Conservation (phyloP, 2,329 filamentous ascomycete species). For the Cladophialophora chaetospira region DNA sequence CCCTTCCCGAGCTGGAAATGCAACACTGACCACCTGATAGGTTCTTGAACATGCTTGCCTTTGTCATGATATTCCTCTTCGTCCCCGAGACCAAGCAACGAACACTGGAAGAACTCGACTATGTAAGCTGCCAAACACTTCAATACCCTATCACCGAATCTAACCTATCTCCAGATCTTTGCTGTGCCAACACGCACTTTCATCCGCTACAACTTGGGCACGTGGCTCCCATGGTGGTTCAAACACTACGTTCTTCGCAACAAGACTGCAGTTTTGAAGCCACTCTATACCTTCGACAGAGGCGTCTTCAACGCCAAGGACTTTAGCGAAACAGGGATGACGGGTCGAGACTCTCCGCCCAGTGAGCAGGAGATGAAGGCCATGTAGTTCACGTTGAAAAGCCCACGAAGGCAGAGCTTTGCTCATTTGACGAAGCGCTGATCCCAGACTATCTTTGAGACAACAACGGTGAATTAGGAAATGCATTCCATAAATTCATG, state of each 20-base stretch:
- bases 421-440: no score
- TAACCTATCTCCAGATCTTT: conserved; percentile 57
- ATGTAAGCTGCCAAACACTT: not conserved
- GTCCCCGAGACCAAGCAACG: conserved; percentile 55
- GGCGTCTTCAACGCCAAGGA: conserved; percentile 31
- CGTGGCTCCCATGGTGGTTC: conserved; percentile 61
- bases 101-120: conserved; percentile 36
- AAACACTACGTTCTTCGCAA: conserved; percentile 58
- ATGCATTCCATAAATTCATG: no score
- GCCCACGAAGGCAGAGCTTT: no score
- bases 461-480: no score
- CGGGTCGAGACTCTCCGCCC: no score
- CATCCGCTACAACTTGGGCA: conserved; percentile 56
- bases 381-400: no score
- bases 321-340: conserved; percentile 30
- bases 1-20: no score
- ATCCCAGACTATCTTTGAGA: no score
- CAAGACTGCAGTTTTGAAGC: conserved; percentile 49
- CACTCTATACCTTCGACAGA: conserved; percentile 52
- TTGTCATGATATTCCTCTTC: conserved; percentile 61
- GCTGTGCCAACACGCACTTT: conserved; percentile 57
- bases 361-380: no score
- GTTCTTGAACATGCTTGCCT: conserved; percentile 59
- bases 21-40: no score
- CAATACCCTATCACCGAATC: conserved; percentile 40